Evolutionary conservation across 2,329 filamentous ascomycete species (phyloP), one percentile per base, ranked within the genome.

Genomic region (Colletotrichum nymphaeae): DNA sequence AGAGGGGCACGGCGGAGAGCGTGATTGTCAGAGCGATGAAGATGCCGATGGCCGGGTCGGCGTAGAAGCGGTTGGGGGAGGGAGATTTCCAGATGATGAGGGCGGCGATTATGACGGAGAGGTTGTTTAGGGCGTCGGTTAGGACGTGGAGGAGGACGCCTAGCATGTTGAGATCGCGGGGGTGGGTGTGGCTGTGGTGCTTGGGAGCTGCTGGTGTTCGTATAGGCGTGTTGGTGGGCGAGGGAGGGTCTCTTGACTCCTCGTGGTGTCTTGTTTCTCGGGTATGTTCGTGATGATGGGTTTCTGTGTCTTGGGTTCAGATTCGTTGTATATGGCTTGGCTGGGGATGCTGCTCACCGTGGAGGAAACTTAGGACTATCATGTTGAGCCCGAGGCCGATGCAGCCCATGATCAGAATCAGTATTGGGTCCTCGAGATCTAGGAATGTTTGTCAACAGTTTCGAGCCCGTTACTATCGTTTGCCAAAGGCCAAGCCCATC

Each of bases 11-110:
- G 0, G 92, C 88, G 0, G 92, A 91, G 0, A 89, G 69, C 3
- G 94, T 83, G 53, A 95, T 94, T 88, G 95, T 92, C n/a, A 94
- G 73, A 2, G 92, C 88, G 76, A 95, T 95, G 63, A 87, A 91
- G 79, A 93, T 86, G 71, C 92, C 90, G 42, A 92, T 88, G 4
- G 87, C 91, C 0, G 93, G 93, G 78, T 95, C 93, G 5, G 91
- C 92, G 76, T 95, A 95, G 83, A 88, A 94, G 42, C 92, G 86
- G 4, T 81, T 85, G 1, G 88, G 84, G 35, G 88, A 90, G 35
- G 86, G 79, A 0, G 88, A 85, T 69, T 91, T 84, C 93, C 92
- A 94, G 79, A 95, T 93, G 37, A 94, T 85, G 2, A 92, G 78
- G 0, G 92, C 92, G 1, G 93, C 89, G 46, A 92, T 84, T 62